Evolutionary conservation across 2,329 filamentous ascomycete genomes (phyloP).

Genomic region (Colletotrichum sp.): DNA sequence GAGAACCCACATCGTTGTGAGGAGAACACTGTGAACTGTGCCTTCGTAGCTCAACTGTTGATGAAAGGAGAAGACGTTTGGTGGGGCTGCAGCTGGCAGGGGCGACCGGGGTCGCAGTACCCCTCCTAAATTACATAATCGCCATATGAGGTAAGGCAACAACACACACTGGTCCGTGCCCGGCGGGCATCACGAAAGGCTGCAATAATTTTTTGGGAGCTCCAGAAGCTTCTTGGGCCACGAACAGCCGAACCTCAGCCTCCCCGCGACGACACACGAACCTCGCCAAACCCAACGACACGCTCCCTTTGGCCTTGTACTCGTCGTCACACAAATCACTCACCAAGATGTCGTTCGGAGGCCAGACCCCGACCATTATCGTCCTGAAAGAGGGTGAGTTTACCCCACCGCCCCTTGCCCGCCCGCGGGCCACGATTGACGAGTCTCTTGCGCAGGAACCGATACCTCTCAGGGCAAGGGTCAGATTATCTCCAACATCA

Average conservation of each 20-base stretch:
- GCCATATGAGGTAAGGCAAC: constrained; percentile 9
- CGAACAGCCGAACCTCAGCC: constrained; percentile 18
- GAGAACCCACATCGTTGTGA: not conserved
- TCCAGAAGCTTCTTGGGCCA: constrained; percentile 42
- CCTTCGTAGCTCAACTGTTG: not conserved
- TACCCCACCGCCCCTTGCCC: constrained; percentile 42
- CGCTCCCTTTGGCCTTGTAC: not conserved
- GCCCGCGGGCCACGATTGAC: constrained; percentile 22
- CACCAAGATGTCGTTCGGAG: constrained; percentile 87
- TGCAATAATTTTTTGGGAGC: constrained; percentile 57
- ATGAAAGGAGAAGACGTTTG: not conserved
- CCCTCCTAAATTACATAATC: constrained; percentile 23
- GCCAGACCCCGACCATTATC: constrained; percentile 96
- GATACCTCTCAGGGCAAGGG: constrained; percentile 97
- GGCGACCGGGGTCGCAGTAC: not conserved
- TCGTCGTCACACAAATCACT: not conserved
- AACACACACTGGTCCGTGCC: constrained; percentile 24
- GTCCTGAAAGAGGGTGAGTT: constrained; percentile 92
- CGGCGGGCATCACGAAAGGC: constrained; percentile 37
- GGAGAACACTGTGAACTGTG: not conserved
- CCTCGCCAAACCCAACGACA: not conserved
- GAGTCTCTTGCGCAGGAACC: constrained; percentile 68
- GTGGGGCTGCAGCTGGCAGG: not conserved
- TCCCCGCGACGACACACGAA: constrained; percentile 12
- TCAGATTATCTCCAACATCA: constrained; percentile 97